These are phyloP conservation scores for Xanthoconium separans DNA, from an alignment of 1,284 basidiomycete species.

Conservation along the genomic window DNA sequence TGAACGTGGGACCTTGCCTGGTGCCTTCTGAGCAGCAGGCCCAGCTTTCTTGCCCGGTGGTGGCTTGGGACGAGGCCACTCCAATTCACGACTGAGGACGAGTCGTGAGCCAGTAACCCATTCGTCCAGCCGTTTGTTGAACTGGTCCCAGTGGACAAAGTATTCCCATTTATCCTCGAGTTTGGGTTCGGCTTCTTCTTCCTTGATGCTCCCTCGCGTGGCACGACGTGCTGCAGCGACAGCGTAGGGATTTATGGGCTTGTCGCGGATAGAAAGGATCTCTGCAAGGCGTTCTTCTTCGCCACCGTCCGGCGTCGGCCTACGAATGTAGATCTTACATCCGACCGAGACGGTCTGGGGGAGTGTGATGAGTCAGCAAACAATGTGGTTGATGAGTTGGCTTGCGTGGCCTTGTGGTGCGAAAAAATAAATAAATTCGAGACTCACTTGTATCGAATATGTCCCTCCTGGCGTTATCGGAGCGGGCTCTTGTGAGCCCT, in stretches of 20 bases:
- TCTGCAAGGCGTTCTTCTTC: constrained; percentile 90
- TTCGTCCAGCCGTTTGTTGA: constrained; percentile 98
- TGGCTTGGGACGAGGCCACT: constrained; percentile 92
- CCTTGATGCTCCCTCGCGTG: constrained; percentile 35
- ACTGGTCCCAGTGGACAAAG: constrained; percentile 97
- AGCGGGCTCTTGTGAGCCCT: constrained; percentile 53
- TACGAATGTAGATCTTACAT: constrained; percentile 89
- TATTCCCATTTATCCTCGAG: constrained; percentile 85
- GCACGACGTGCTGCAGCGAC: constrained; percentile 34
- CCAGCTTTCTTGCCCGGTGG: constrained; percentile 55
- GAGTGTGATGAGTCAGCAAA: constrained; percentile 32
- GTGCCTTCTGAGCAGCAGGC: constrained; percentile 47
- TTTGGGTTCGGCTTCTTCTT: constrained; percentile 49
- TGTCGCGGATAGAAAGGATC: constrained; percentile 89
- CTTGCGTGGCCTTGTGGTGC: constrained; percentile 18
- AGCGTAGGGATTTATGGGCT: constrained; percentile 65
- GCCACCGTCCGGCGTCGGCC: constrained; percentile 71
- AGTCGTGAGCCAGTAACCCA: constrained; percentile 94
- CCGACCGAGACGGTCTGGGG: constrained; percentile 81
- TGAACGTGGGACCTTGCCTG: constrained; percentile 57
- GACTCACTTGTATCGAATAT: constrained; percentile 69
- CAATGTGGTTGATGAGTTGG: neutral
- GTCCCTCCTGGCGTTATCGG: constrained; percentile 72
- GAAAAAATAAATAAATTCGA: constrained; percentile 9
- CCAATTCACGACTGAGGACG: constrained; percentile 82